These are phyloP conservation scores for Albugo candida DNA, from an alignment of 352 stramenopile species.

Conservation along the genomic window DNA sequence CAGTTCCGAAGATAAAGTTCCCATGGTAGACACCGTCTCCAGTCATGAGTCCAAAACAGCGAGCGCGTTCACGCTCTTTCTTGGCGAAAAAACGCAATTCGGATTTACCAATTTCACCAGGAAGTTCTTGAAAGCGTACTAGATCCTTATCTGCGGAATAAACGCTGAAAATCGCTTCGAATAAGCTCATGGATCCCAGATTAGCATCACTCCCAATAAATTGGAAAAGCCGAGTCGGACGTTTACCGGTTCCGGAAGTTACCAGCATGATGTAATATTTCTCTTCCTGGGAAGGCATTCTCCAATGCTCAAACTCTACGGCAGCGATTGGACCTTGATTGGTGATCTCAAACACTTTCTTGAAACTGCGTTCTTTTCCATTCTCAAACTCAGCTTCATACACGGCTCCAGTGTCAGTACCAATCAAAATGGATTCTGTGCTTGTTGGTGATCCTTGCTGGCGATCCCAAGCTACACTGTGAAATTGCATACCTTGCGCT, in stretches of 20 bases:
- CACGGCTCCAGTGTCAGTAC: slow-evolving; percentile 54
- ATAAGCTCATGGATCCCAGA: slow-evolving; percentile 18
- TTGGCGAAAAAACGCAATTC: slow-evolving; percentile 64
- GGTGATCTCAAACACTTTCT: slow-evolving; percentile 78
- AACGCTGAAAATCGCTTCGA: slow-evolving; percentile 70
- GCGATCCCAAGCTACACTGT: slow-evolving; percentile 64
- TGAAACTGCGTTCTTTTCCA: slow-evolving; percentile 70
- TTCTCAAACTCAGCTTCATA: slow-evolving; percentile 68
- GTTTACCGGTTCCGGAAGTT: slow-evolving; percentile 65
- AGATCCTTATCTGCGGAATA: slow-evolving; percentile 55
- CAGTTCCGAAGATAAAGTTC: slow-evolving; percentile 50
- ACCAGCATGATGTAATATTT: slow-evolving; percentile 67
- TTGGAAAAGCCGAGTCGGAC: slow-evolving; percentile 81
- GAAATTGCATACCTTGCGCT: slow-evolving; percentile 50
- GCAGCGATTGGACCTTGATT: slow-evolving; percentile 71
- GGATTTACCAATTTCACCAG: slow-evolving; percentile 61
- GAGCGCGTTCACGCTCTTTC: slow-evolving; percentile 56
- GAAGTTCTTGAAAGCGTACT: slow-evolving; percentile 80
- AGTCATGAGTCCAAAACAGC: slow-evolving; percentile 82
- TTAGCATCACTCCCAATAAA: slow-evolving; percentile 40
- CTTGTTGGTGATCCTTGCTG: slow-evolving; percentile 37
- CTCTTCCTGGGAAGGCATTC: slow-evolving; percentile 26
- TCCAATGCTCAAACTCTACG: slow-evolving; percentile 69
- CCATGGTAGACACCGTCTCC: slow-evolving; percentile 82
- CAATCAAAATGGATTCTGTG: slow-evolving; percentile 54